Percentiles rank a stretch among this genome's conserved stretches.
Evolutionary conservation across 2,329 filamentous ascomycete genomes (phyloP).

Genomic region (Pseudogymnoascus sp.): DNA sequence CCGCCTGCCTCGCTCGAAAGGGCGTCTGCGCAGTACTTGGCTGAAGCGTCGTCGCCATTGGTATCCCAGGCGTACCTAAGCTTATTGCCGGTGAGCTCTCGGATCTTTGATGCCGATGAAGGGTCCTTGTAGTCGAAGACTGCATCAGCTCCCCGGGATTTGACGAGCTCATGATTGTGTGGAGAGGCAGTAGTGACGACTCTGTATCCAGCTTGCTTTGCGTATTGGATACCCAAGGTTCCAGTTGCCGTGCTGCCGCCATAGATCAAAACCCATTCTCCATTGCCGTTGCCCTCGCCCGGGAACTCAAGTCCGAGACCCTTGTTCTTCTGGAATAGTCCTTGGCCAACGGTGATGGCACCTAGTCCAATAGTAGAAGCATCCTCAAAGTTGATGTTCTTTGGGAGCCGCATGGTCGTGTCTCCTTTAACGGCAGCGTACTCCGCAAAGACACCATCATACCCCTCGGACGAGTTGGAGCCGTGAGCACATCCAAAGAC

Average conservation of each 20-base stretch:
- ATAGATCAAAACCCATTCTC: constrained; percentile 37
- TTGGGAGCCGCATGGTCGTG: constrained; percentile 13
- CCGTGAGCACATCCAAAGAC: constrained; percentile 17
- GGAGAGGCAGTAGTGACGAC: constrained; percentile 40
- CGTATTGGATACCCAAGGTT: constrained; percentile 40
- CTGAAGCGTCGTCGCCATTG: constrained; percentile 35
- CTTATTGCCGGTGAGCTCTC: constrained; percentile 34
- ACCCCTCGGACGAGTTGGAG: constrained; percentile 10
- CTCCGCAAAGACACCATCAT: constrained; percentile 18
- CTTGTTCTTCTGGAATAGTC: constrained; percentile 15
- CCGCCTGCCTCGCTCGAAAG: constrained; percentile 34
- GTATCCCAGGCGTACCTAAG: constrained; percentile 39
- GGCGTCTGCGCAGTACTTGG: constrained; percentile 25
- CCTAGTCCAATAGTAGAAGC: constrained; percentile 13
- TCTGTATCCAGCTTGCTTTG: constrained; percentile 28
- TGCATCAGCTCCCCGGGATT: constrained; percentile 37
- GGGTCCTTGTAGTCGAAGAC: constrained; percentile 44
- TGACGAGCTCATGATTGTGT: constrained; percentile 39
- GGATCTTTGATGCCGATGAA: constrained; percentile 37
- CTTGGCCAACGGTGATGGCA: constrained; percentile 15
- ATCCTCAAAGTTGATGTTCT: constrained; percentile 11
- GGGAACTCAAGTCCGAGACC: constrained; percentile 14
- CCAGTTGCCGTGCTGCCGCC: constrained; percentile 44
- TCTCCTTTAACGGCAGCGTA: constrained; percentile 16
- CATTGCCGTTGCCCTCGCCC: background rate